Evolutionary conservation across 2,329 filamentous ascomycete genomes (phyloP).

Genomic region (Sporothrix mexicana): DNA sequence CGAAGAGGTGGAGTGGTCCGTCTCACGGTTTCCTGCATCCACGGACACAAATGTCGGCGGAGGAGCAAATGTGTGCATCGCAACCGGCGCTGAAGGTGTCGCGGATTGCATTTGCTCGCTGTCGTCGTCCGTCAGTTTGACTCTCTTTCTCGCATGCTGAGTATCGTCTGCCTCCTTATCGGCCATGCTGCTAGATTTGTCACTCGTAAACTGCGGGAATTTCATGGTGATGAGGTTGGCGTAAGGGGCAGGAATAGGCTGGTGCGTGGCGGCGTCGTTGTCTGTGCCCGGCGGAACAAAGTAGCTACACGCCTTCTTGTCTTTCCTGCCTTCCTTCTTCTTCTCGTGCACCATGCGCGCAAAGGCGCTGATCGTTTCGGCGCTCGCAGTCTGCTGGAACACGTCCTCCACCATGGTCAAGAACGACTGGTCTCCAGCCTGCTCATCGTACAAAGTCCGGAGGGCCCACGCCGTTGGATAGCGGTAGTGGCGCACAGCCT

Average conservation of each 20-base stretch:
- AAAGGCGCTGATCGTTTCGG: constrained; percentile 59
- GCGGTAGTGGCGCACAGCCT: constrained; percentile 61
- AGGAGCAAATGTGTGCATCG: neutral
- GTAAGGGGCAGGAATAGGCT: constrained; percentile 58
- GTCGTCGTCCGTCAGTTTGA: constrained; percentile 43
- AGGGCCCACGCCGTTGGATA: constrained; percentile 69
- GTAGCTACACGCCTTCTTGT: constrained; percentile 58
- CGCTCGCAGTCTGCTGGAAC: constrained; percentile 62
- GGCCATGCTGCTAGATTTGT: neutral
- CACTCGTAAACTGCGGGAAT: constrained; percentile 41
- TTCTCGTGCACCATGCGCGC: constrained; percentile 56
- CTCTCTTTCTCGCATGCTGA: constrained; percentile 47
- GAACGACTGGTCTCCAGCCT: constrained; percentile 57
- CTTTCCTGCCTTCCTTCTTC: constrained; percentile 63
- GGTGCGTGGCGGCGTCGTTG: constrained; percentile 51
- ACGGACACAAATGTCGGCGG: neutral
- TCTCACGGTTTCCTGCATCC: neutral
- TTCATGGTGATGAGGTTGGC: constrained; percentile 53
- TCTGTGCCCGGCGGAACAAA: constrained; percentile 58
- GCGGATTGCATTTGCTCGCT: neutral
- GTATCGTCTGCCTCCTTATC: constrained; percentile 7
- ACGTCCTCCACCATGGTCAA: constrained; percentile 64
- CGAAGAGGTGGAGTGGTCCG: neutral
- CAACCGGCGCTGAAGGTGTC: neutral
- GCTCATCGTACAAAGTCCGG: constrained; percentile 65